These are phyloP conservation scores for Musa acuminata DNA, from an alignment of 176 grass and related monocot genomes.

Conservation along the genomic window DNA sequence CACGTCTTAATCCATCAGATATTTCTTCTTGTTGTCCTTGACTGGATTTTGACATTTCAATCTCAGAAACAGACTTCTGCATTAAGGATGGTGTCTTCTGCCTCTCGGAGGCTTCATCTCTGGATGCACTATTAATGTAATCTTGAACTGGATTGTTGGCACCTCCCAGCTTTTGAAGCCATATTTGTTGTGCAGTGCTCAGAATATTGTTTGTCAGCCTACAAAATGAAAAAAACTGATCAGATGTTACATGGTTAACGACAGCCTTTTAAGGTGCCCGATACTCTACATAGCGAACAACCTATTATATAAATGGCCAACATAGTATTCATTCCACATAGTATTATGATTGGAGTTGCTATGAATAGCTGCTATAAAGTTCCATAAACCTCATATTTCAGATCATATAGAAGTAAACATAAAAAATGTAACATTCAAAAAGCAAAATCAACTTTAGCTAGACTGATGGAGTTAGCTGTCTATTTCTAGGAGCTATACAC, in stretches of 20 bases:
- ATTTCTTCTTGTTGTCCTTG: conserved; percentile 28
- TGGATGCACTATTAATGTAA: conserved; percentile 60
- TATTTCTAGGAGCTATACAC: too few relatives aligned
- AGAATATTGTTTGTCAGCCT: conserved; percentile 97
- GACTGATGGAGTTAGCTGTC: too few relatives aligned
- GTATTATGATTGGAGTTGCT: too few relatives aligned
- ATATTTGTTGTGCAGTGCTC: conserved; percentile 82
- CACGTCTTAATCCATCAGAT: conserved; percentile 32
- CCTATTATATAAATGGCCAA: too few relatives aligned
- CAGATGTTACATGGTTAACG: background rate
- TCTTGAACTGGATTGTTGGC: conserved; percentile 79
- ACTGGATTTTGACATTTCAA: conserved; percentile 29
- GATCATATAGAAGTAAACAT: too few relatives aligned
- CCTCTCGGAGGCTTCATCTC: conserved; percentile 29
- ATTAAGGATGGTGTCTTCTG: conserved; percentile 6
- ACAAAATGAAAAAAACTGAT: conserved; percentile 13
- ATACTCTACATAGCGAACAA: too few relatives aligned
- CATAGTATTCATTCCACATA: too few relatives aligned
- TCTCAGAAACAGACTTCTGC: conserved; percentile 30
- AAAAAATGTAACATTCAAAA: too few relatives aligned
- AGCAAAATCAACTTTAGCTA: too few relatives aligned
- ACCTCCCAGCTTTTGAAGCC: conserved; percentile 93
- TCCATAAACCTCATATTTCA: too few relatives aligned
- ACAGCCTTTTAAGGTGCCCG: too few relatives aligned
- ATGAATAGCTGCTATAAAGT: too few relatives aligned